These are phyloP conservation scores for Phoma herbarum DNA, from an alignment of 2,329 filamentous ascomycete genomes.

Conservation along the genomic window DNA sequence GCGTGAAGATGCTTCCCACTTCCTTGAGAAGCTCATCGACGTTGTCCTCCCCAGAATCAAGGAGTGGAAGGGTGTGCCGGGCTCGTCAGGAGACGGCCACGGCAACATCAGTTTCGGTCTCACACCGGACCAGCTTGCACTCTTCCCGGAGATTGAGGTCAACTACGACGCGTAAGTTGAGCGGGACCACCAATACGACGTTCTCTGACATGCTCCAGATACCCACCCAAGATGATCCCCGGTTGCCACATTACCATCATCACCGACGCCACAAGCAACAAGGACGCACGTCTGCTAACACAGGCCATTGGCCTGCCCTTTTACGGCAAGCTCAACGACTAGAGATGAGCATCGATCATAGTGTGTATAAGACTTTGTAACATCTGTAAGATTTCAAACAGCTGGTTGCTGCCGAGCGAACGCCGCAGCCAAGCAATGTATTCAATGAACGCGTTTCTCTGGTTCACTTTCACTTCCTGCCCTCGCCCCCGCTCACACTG, in stretches of 20 bases:
- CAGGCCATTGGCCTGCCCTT: conserved; percentile 80
- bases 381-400: conserved; percentile 23
- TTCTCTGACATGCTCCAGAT: conserved; percentile 53
- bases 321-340: conserved; percentile 71
- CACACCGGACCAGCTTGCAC: conserved; percentile 74
- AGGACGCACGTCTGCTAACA: conserved; percentile 81
- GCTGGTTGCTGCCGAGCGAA: neutral
- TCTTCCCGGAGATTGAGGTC: conserved; percentile 93
- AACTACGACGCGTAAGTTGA: conserved; percentile 85
- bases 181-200: neutral
- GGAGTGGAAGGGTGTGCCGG: conserved; percentile 86
- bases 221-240: conserved; percentile 78
- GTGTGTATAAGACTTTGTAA: conserved; percentile 37
- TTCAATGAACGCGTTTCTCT: neutral
- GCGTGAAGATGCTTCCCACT: conserved; percentile 86
- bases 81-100: conserved; percentile 81
- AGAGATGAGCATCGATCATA: conserved; percentile 8
- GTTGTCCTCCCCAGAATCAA: conserved; percentile 94
- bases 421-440: neutral
- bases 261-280: conserved; percentile 84
- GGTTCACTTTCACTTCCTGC: neutral
- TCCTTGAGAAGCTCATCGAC: conserved; percentile 88
- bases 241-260: conserved; percentile 85
- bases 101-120: conserved; percentile 90
- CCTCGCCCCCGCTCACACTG: neutral